A percentile compares a stretch with the other conserved stretches of the same genome.
These are phyloP conservation scores for Myxozyma mucilagina DNA, from an alignment of 805 yeast species.

Conservation along the genomic window DNA sequence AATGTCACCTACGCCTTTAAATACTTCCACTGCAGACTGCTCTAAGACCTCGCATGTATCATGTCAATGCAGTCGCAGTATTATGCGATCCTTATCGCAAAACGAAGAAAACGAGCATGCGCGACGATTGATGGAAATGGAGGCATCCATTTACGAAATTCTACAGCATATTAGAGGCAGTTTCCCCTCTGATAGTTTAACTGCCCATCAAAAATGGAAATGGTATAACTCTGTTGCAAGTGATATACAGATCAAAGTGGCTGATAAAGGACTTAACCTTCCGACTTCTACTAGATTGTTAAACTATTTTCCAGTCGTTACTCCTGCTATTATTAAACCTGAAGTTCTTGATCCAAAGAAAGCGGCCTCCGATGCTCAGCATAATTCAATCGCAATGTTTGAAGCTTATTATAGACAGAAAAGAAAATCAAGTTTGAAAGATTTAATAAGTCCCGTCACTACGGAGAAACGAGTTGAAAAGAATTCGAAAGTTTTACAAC, in stretches of 20 bases:
- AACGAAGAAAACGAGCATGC: not conserved
- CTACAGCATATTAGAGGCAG: not conserved
- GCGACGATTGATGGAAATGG: not conserved
- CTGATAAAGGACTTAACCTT: not conserved
- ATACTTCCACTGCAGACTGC: not conserved
- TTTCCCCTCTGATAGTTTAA: not conserved
- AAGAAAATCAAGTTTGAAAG: not conserved
- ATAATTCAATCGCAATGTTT: not conserved
- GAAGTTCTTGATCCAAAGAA: not conserved
- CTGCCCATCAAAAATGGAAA: not conserved
- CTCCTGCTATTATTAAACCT: not conserved
- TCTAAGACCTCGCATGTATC: not conserved
- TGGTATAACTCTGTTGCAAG: not conserved
- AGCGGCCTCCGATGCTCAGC: not conserved
- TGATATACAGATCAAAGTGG: not conserved
- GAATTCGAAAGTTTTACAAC: not conserved
- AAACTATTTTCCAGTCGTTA: not conserved
- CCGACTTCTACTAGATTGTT: not conserved
- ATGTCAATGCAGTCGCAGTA: conserved; percentile 2
- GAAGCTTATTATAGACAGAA: not conserved
- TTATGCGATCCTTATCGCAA: not conserved
- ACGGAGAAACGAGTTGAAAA: not conserved
- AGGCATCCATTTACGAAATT: not conserved
- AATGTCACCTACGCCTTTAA: not conserved
- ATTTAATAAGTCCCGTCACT: not conserved